Evolutionary conservation across 208 protist species (phyloP).

Genomic region (Hexamita inflata): DNA sequence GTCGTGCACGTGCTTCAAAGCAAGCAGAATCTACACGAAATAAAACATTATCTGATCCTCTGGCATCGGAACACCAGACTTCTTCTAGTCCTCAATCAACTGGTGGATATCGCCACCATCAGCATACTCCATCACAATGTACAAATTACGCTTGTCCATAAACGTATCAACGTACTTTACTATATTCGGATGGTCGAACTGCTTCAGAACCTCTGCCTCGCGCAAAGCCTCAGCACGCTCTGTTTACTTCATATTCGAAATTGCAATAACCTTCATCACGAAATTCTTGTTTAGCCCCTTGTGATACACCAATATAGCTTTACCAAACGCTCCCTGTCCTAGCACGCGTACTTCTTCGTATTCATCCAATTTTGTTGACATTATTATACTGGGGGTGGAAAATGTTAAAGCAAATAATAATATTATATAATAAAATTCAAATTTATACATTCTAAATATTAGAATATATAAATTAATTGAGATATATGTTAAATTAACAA

Average conservation of each 20-base stretch:
- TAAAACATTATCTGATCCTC: constrained; percentile 47
- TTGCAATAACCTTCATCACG: constrained; percentile 2
- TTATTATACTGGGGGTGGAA: too few relatives aligned
- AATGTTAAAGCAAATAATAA: too few relatives aligned
- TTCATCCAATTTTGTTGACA: constrained; percentile 8
- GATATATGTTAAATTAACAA: too few relatives aligned
- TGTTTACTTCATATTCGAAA: neutral
- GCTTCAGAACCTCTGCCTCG: neutral
- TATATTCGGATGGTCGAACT: constrained; percentile 32
- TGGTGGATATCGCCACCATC: constrained; percentile 24
- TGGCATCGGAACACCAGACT: constrained; percentile 18
- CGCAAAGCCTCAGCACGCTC: neutral
- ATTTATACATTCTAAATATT: too few relatives aligned
- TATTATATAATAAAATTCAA: too few relatives aligned
- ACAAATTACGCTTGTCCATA: neutral
- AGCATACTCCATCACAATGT: constrained; percentile 38
- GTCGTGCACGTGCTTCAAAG: constrained; percentile 49
- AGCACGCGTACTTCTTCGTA: neutral
- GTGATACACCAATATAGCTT: neutral
- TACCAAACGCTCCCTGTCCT: neutral
- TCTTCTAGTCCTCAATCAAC: neutral
- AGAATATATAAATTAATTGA: too few relatives aligned
- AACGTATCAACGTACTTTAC: constrained; percentile 25
- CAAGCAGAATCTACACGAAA: constrained; percentile 48
- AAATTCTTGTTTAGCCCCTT: neutral